Base-by-base conservation (phyloP, 2,329 filamentous ascomycete genomes). In the Calonectria montana region DNA sequence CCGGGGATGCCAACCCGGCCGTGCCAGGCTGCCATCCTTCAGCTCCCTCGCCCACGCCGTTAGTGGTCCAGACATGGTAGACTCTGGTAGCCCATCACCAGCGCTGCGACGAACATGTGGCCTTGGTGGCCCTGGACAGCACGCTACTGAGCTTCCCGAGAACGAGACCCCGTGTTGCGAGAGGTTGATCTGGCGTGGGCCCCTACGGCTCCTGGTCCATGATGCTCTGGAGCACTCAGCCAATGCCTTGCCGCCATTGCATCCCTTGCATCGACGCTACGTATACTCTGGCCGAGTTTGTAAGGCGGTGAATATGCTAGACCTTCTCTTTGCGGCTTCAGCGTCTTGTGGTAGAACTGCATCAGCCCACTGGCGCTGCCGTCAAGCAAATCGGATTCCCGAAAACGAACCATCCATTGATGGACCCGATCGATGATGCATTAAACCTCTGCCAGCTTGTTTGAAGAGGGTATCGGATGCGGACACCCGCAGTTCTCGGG, bases 241-340 rank as follows among this genome's bases (percentile, higher is more conserved):
- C 65, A 72, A 72, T 66, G 47, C 50, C 61, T 41, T 59, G 47
- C 67, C 50, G 74, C 72, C 45, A 62, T 57, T 67, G 59, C 70
- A 63, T 77, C 73, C 72, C 75, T 79, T 77, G 72, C 76, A 57
- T 77, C 53, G 71, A 71, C 70, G 67, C 74, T 75, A 61, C 76
- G 69, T 47, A 66, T 45, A 25, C 47, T 41, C 31, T 43, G 57
- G 45, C 31, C 59, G 67, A 68, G 68, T 55, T 71, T 72, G 41
- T 72, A 65, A 76, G 75, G 76, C 77, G 77, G 77, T 79, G 77
- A 77, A 79, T 76, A 65, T 78, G 64, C 72, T 48, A 65, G 66
- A 53, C 61, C 57, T 65, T 35, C 57, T 39, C 50, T 48, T 59
- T 59, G 53, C 53, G 53, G 53, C 53, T 39, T 59, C 53, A 59